Conservation (phyloP, 176 grass and related monocot genomes). For the Zoysia pacifica region DNA sequence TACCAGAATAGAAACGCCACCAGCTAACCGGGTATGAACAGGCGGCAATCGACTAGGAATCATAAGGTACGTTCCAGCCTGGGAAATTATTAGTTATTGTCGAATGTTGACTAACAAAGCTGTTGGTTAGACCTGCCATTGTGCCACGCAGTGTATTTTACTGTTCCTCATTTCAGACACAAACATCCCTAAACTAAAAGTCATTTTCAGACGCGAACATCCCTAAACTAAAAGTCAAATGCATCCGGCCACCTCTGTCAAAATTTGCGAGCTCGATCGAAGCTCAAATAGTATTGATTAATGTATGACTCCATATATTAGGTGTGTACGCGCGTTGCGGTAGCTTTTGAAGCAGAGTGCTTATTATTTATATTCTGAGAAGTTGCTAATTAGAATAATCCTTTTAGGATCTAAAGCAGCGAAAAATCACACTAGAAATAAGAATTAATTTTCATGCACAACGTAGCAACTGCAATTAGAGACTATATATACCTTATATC, state of each 20-base stretch:
- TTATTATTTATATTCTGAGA: neutral
- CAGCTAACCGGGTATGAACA: too few relatives aligned
- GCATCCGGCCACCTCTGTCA: neutral
- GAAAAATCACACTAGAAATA: neutral
- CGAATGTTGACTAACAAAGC: too few relatives aligned
- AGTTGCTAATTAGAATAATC: neutral
- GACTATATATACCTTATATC: neutral
- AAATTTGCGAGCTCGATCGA: neutral
- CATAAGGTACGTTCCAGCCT: too few relatives aligned
- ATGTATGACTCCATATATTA: neutral
- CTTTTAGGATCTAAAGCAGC: neutral
- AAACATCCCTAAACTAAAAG: neutral
- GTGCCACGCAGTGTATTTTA: too few relatives aligned
- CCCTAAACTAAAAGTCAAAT: neutral
- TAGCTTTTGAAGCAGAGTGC: neutral
- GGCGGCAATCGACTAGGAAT: too few relatives aligned
- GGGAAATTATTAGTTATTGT: too few relatives aligned
- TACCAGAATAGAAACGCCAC: too few relatives aligned
- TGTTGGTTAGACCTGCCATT: too few relatives aligned
- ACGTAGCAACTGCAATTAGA: neutral
- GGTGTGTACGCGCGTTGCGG: neutral
- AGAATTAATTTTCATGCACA: neutral
- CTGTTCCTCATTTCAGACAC: too few relatives aligned
- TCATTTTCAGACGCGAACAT: neutral
- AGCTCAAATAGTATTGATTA: neutral